Conservation (phyloP, 2,329 filamentous ascomycete genomes). For the Leptographium galeiforme region DNA sequence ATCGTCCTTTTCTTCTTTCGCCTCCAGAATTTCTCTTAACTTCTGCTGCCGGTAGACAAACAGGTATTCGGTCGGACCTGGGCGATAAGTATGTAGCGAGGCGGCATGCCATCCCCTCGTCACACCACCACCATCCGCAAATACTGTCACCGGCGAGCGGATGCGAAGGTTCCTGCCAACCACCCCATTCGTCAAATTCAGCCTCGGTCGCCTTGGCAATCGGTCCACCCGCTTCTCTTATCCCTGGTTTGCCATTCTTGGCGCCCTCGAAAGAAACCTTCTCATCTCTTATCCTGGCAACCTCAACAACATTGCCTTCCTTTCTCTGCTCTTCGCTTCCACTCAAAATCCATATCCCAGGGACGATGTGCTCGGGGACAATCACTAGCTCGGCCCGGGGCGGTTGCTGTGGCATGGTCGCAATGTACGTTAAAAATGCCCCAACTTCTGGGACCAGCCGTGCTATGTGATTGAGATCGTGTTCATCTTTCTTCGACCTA, state of each 20-base stretch:
- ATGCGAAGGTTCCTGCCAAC: conserved; percentile 20
- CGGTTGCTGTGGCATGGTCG: conserved; percentile 19
- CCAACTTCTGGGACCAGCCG: conserved; percentile 28
- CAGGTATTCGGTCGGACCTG: background rate
- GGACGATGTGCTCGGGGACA: conserved; percentile 28
- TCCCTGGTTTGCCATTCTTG: background rate
- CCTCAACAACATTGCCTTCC: conserved; percentile 18
- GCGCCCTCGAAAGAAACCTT: background rate
- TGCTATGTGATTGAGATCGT: conserved; percentile 25
- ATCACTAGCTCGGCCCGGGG: conserved; percentile 28
- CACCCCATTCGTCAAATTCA: conserved; percentile 32
- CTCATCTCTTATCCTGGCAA: conserved; percentile 17
- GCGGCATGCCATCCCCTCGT: conserved; percentile 31
- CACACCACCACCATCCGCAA: conserved; percentile 29
- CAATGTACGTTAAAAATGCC: conserved; percentile 26
- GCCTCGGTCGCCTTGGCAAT: conserved; percentile 1
- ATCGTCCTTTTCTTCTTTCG: conserved; percentile 12
- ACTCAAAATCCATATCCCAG: conserved; percentile 20
- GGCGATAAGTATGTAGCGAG: conserved; percentile 28
- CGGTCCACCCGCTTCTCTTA: background rate
- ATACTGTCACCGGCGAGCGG: background rate
- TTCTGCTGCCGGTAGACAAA: background rate
- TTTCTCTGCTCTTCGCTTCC: conserved; percentile 17
- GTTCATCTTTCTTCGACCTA: conserved; percentile 20
- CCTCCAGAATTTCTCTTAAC: background rate